Conservation (phyloP, 352 stramenopile species). For the Phytophthora parvispora region DNA sequence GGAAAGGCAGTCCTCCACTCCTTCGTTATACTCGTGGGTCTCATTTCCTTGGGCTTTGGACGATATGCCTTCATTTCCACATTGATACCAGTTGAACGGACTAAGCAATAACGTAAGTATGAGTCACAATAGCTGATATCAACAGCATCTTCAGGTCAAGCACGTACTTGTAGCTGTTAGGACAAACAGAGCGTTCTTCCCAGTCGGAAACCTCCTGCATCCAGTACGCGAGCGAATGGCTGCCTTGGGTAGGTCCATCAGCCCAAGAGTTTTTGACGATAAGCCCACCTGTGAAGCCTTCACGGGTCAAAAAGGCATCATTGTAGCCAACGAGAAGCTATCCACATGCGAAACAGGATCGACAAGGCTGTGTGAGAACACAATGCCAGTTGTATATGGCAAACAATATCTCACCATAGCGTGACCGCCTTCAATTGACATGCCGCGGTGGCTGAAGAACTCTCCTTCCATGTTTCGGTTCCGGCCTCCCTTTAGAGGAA, state of each 20-base stretch:
- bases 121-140: not conserved
- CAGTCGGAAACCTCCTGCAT: slow-evolving; percentile 88
- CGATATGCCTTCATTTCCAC: slow-evolving; percentile 68
- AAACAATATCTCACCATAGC: slow-evolving; percentile 60
- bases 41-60: slow-evolving; percentile 39
- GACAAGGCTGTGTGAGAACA: not conserved
- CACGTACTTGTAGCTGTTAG: slow-evolving; percentile 84
- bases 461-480: slow-evolving; percentile 90
- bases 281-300: slow-evolving; percentile 78
- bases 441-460: slow-evolving; percentile 84
- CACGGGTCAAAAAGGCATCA: slow-evolving; percentile 76
- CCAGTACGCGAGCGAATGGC: slow-evolving; percentile 83
- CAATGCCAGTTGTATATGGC: not conserved
- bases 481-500: slow-evolving; percentile 71
- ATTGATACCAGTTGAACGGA: slow-evolving; percentile 89
- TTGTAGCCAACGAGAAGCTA: slow-evolving; percentile 87
- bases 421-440: slow-evolving; percentile 85
- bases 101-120: slow-evolving; percentile 31
- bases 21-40: slow-evolving; percentile 58
- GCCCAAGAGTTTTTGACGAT: slow-evolving; percentile 87
- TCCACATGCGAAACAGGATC: not conserved
- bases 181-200: slow-evolving; percentile 82
- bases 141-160: not conserved
- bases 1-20: slow-evolving; percentile 63
- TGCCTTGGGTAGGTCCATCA: slow-evolving; percentile 71